Percentiles rank a stretch among this genome's conserved stretches.
Evolutionary conservation across 306 rosid species (phyloP).

Genomic region (Pyrus bretschneideri): DNA sequence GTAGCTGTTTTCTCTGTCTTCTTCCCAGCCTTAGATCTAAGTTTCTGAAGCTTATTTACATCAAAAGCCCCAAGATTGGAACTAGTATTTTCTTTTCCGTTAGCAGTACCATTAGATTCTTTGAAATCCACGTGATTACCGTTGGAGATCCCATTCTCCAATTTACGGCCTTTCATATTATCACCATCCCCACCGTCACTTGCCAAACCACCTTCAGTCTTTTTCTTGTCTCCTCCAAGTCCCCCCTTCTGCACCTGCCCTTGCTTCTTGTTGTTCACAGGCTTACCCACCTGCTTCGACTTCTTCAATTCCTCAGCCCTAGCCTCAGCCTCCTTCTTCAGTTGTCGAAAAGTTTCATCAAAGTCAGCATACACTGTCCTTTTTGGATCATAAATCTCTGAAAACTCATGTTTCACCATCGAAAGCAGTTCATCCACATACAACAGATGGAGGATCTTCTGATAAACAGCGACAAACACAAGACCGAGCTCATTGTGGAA

Average conservation of each 20-base stretch:
- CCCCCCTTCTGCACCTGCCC: slow-evolving; percentile 59
- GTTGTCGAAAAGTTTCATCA: slow-evolving; percentile 76
- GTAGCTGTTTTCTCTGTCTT: slow-evolving; percentile 56
- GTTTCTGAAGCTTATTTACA: slow-evolving; percentile 91
- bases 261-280: slow-evolving; percentile 52
- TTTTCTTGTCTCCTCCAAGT: slow-evolving; percentile 49
- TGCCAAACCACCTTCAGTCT: slow-evolving; percentile 35
- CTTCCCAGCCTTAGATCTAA: slow-evolving; percentile 68
- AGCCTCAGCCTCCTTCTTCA: slow-evolving; percentile 79
- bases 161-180: slow-evolving; percentile 33
- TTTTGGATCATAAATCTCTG: slow-evolving; percentile 59
- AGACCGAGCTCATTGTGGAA: slow-evolving; percentile 89
- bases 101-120: slow-evolving; percentile 39
- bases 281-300: slow-evolving; percentile 52
- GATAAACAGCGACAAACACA: slow-evolving; percentile 87
- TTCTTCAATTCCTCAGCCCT: slow-evolving; percentile 76
- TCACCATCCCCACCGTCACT: slow-evolving; percentile 46
- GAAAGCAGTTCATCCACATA: slow-evolving; percentile 82
- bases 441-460: slow-evolving; percentile 69
- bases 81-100: slow-evolving; percentile 66
- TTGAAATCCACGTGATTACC: slow-evolving; percentile 40
- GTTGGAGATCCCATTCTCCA: slow-evolving; percentile 63
- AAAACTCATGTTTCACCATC: slow-evolving; percentile 66
- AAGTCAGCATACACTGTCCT: slow-evolving; percentile 56
- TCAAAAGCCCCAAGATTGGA: slow-evolving; percentile 87